Evolutionary conservation across 345 rosid species (phyloP).

Genomic region (Toxicodendron radicans): DNA sequence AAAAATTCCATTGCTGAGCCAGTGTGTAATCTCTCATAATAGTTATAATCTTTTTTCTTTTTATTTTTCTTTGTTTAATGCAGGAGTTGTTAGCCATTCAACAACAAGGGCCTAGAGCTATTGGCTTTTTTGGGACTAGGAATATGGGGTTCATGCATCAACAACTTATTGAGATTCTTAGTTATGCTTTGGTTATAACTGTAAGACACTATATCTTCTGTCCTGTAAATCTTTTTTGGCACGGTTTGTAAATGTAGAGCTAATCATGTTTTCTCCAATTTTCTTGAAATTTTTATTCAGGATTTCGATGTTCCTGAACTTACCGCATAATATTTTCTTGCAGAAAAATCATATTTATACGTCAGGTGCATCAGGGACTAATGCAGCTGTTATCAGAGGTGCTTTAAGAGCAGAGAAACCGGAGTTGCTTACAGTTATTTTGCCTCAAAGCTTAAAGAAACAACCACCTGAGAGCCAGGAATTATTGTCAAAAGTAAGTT

Average conservation of each 20-base stretch:
- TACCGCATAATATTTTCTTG: conserved; percentile 24
- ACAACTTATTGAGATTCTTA: conserved; percentile 95
- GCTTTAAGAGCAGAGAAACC: conserved; percentile 96
- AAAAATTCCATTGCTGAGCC: conserved; percentile 20
- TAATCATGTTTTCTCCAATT: conserved; percentile 3
- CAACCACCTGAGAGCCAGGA: conserved; percentile 99
- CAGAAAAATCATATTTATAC: conserved; percentile 99
- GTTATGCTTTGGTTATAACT: conserved; percentile 98
- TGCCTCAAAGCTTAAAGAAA: conserved; percentile 89
- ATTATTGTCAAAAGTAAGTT: conserved; percentile 70
- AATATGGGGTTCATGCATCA: conserved; percentile 99
- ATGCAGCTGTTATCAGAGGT: conserved; percentile 98
- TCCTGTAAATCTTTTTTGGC: not conserved
- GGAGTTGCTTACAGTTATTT: conserved; percentile 84
- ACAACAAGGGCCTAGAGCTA: conserved; percentile 96
- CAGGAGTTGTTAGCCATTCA: conserved; percentile 98
- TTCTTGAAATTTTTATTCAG: not conserved
- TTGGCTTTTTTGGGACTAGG: conserved; percentile 95
- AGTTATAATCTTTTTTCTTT: not conserved
- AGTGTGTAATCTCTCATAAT: conserved; percentile 34
- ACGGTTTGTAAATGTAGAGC: conserved; percentile 4
- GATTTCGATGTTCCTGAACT: conserved; percentile 22
- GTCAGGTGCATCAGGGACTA: conserved; percentile 97
- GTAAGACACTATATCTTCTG: conserved; percentile 46
- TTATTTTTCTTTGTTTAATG: conserved; percentile 12